These are phyloP conservation scores for Panaeolus papilionaceus DNA, from an alignment of 768 basidiomycete species.

Conservation along the genomic window DNA sequence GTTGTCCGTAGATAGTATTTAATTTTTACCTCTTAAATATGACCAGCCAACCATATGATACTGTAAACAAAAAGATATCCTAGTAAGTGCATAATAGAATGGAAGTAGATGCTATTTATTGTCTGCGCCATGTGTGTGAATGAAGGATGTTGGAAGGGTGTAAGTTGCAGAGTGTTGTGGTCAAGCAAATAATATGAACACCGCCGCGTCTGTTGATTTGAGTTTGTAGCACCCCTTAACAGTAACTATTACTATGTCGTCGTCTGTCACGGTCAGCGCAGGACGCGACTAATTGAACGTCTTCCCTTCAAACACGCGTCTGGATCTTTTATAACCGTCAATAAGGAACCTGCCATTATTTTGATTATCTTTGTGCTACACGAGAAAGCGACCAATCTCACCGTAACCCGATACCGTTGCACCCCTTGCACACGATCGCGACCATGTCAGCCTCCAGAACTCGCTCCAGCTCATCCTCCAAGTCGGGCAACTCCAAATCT, in stretches of 20 bases:
- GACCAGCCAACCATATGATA: too few relatives aligned
- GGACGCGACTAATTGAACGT: constrained; percentile 48
- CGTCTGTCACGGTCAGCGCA: constrained; percentile 45
- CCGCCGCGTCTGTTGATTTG: constrained; percentile 22
- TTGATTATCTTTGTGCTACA: background rate
- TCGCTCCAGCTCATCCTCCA: constrained; percentile 41
- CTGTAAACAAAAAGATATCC: too few relatives aligned
- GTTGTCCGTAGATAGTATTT: too few relatives aligned
- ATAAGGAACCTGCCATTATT: background rate
- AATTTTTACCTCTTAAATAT: too few relatives aligned
- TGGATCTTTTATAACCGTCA: background rate
- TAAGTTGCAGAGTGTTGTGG: too few relatives aligned
- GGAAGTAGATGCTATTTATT: too few relatives aligned
- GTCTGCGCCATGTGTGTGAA: too few relatives aligned
- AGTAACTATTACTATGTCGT: constrained; percentile 29
- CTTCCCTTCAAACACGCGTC: constrained; percentile 18
- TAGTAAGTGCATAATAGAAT: too few relatives aligned
- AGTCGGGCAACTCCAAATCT: constrained; percentile 52
- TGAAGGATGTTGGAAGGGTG: too few relatives aligned
- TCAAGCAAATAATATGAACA: background rate
- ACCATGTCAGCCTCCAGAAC: constrained; percentile 49
- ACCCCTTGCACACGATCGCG: constrained; percentile 16
- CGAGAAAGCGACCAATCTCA: background rate
- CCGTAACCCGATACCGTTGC: background rate
- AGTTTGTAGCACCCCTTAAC: constrained; percentile 31